phyloP scores from a whole-genome alignment of 148 eudicot species.

The Spergularia bocconei region DNA sequence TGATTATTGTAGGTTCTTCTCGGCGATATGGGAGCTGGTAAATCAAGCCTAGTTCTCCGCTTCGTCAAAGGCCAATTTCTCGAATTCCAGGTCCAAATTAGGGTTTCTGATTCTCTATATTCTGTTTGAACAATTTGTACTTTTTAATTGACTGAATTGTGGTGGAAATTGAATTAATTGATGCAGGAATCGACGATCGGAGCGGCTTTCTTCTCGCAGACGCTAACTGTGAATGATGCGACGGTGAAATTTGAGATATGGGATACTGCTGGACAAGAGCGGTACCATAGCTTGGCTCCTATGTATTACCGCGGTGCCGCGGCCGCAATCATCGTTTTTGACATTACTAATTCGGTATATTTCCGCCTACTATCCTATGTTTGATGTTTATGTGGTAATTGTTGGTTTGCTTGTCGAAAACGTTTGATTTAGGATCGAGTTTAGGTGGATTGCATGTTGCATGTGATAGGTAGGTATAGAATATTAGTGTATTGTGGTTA shows the following conservation, averaged over 20 bases:
- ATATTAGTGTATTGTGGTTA: neutral
- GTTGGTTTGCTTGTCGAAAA: neutral
- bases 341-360: constrained; percentile 69
- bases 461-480: neutral
- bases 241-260: constrained; percentile 97
- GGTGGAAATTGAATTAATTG: neutral
- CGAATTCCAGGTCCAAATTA: constrained; percentile 67
- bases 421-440: neutral
- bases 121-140: neutral
- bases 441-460: neutral
- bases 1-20: constrained; percentile 64
- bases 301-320: constrained; percentile 99
- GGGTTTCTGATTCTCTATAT: constrained; percentile 17
- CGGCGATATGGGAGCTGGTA: constrained; percentile 99
- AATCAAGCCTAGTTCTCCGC: constrained; percentile 92
- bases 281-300: constrained; percentile 98
- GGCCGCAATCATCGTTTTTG: constrained; percentile 93
- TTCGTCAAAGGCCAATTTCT: constrained; percentile 97
- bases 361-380: neutral
- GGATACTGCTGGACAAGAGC: constrained; percentile 97
- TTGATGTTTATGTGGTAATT: neutral
- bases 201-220: constrained; percentile 95
- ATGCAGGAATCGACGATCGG: constrained; percentile 94
- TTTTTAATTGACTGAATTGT: constrained; percentile 4
- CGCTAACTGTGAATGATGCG: constrained; percentile 80